phyloP scores from a whole-genome alignment of 768 basidiomycete species.

The Postia placenta region DNA sequence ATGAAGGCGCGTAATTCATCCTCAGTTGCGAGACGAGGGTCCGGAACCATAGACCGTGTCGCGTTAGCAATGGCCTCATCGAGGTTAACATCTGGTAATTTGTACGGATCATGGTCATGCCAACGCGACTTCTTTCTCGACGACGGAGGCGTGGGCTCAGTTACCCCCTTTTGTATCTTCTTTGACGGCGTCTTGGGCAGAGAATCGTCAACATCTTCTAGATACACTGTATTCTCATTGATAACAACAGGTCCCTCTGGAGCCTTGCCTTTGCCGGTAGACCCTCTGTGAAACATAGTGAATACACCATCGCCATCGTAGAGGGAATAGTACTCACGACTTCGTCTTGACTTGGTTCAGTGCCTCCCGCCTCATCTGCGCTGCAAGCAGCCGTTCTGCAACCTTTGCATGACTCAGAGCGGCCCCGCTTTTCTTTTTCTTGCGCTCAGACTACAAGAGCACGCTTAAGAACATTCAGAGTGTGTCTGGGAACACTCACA shows the following conservation, averaged over 20 bases:
- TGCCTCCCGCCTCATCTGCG: conserved; percentile 88
- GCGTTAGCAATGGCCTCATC: conserved; percentile 56
- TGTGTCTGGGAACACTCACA: conserved; percentile 38
- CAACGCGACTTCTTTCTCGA: conserved; percentile 58
- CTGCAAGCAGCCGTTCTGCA: conserved; percentile 89
- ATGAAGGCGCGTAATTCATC: conserved; percentile 91
- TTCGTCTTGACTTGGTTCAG: conserved; percentile 51
- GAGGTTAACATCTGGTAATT: conserved; percentile 78
- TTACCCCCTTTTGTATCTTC: conserved; percentile 14
- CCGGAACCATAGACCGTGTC: conserved; percentile 57
- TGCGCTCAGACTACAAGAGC: conserved; percentile 68
- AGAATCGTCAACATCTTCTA: conserved; percentile 73
- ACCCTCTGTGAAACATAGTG: conserved; percentile 3
- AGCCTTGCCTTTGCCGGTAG: conserved; percentile 42
- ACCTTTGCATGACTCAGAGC: conserved; percentile 79
- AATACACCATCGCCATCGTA: too few relatives aligned
- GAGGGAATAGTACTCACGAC: conserved; percentile 30
- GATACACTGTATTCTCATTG: conserved; percentile 73
- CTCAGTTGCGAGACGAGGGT: conserved; percentile 93
- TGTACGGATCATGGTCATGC: conserved; percentile 86
- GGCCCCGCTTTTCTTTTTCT: conserved; percentile 87
- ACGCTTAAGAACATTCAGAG: not conserved
- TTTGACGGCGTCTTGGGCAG: conserved; percentile 47
- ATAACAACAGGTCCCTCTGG: conserved; percentile 42
- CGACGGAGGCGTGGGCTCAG: conserved; percentile 36